Percentiles rank a stretch among this genome's conserved stretches.
Evolutionary conservation across 345 rosid genomes (phyloP).

Genomic region (Eucalyptus sideroxylon): DNA sequence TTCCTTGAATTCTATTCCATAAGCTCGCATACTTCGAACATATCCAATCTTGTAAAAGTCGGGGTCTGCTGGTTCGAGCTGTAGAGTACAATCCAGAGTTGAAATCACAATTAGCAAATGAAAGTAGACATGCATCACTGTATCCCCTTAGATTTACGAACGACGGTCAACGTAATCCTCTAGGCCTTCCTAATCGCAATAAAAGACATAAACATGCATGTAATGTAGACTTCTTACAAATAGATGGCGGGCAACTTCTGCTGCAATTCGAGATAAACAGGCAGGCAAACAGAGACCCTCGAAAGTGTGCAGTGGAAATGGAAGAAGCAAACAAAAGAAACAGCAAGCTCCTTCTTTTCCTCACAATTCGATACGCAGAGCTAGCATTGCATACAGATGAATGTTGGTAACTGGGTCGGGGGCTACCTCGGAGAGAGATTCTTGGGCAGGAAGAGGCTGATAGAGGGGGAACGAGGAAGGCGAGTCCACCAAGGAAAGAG

Average conservation of each 20-base stretch:
- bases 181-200: background rate
- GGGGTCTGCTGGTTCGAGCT: conserved; percentile 77
- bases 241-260: background rate
- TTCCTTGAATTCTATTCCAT: conserved; percentile 84
- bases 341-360: background rate
- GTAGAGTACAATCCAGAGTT: background rate
- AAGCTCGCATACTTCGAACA: conserved; percentile 76
- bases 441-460: conserved; percentile 33
- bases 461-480: conserved; percentile 63
- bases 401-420: background rate
- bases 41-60: conserved; percentile 93
- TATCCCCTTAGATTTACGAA: background rate
- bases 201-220: background rate
- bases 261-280: background rate
- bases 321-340: background rate
- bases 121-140: background rate
- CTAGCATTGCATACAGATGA: background rate
- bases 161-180: background rate
- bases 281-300: background rate
- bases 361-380: background rate
- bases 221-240: background rate
- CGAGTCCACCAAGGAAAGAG: conserved; percentile 11
- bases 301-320: background rate
- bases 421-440: conserved; percentile 21
- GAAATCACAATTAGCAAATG: background rate